phyloP scores from a whole-genome alignment of 257 asterid species.

The Oldenlandia corymbosa region DNA sequence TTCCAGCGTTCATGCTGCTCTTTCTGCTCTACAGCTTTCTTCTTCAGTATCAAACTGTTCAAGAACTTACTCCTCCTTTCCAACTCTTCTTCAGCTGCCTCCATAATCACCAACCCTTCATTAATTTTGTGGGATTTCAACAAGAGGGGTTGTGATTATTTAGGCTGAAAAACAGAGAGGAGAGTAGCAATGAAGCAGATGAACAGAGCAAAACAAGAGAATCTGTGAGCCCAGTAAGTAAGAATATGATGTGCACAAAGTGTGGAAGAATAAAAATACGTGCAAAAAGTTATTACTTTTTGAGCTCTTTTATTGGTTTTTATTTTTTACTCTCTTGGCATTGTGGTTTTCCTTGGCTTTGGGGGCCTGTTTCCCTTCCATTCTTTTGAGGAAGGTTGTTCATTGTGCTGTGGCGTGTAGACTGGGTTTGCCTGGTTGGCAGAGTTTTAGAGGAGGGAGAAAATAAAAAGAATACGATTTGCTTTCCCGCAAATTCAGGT shows the following conservation, averaged over 20 bases:
- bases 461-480: slow-evolving; percentile 1
- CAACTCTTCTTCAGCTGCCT: slow-evolving; percentile 75
- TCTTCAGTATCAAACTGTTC: slow-evolving; percentile 63
- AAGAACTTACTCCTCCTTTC: slow-evolving; percentile 89
- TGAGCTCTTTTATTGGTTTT: neutral
- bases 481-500: slow-evolving; percentile 9
- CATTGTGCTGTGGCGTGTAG: neutral
- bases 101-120: slow-evolving; percentile 41
- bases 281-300: no score
- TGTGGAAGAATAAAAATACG: neutral
- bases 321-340: slow-evolving; percentile 1
- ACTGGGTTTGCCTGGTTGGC: slow-evolving; percentile 1
- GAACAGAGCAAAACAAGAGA: slow-evolving; percentile 1
- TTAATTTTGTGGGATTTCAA: neutral
- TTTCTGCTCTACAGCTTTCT: slow-evolving; percentile 40
- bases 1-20: slow-evolving; percentile 35
- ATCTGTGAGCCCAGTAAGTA: slow-evolving; percentile 9
- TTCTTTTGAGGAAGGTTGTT: slow-evolving; percentile 2
- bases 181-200: neutral
- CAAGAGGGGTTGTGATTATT: neutral
- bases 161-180: neutral
- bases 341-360: neutral
- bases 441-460: neutral
- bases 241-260: neutral
- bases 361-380: neutral